Base-by-base conservation (phyloP, 768 basidiomycete genomes). In the Termitomyces titanicus region DNA sequence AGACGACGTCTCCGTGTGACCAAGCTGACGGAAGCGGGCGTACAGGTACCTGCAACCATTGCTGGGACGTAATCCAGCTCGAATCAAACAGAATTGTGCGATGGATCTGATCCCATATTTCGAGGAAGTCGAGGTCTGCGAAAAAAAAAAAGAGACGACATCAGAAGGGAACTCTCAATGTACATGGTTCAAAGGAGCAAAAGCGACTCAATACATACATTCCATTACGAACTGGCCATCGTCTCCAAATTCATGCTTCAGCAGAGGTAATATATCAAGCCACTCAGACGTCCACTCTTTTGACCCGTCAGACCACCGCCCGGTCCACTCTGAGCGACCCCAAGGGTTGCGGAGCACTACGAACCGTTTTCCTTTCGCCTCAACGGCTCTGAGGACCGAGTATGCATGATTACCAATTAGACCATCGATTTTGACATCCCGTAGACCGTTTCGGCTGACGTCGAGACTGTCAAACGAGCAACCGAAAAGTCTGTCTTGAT, bases 1-100 rank as follows among this genome's bases (percentile, higher is more conserved):
- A 83, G 10, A 79, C 76, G 9, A 84, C 71, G 55, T 84, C 81
- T 15, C 81, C 81, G 47, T 72, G 80, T 3, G 74, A 73, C 79
- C 80, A 83, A 0, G 80, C 79, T 35, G 75, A 69, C 11, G 76
- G 72, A 29, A 77, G 68, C 8, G 76, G 71, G n/a, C 72, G 70
- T 2, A 70, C 56, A 0, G 65, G 68, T 11, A 79, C 74, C 34
- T 75, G 71, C 6, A 83, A 67, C 81, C 81, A 83, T 33, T 79
- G 74, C 4, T 76, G 77, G 1, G 76, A 76, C 73, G 79, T 74
- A 7, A 74, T 64, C 82, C 82, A 83, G 6, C 60, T 68, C 3
- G 73, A 69, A 57, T 82, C 79, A 55, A 84, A 82, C 24, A 83
- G 63, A 12, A 75, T 61, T 0, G 78, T 79, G 45, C 81, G 65